These are phyloP conservation scores for Fusarium sp. DNA, from an alignment of 2,329 filamentous ascomycete genomes.

Conservation along the genomic window DNA sequence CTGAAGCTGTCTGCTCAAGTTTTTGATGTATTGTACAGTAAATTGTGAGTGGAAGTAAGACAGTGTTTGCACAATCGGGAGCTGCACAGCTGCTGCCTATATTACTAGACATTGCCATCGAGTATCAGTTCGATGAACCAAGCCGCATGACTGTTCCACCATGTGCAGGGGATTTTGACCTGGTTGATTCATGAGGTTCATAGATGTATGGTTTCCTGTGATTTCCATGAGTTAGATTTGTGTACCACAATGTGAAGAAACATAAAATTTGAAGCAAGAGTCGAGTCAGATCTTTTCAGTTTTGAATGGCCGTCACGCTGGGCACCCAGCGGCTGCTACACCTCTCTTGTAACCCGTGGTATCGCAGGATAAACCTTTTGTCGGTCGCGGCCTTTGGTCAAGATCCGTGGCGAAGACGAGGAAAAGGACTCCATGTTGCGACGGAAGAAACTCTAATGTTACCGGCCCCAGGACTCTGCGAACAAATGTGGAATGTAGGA, in stretches of 20 bases:
- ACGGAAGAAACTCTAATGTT: slow-evolving; percentile 45
- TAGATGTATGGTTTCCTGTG: slow-evolving; percentile 8
- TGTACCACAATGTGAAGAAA: not conserved
- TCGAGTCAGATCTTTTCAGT: slow-evolving; percentile 82
- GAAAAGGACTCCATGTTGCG: slow-evolving; percentile 65
- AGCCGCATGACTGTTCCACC: slow-evolving; percentile 16
- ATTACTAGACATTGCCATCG: slow-evolving; percentile 29
- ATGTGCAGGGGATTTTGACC: slow-evolving; percentile 6
- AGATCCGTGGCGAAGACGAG: slow-evolving; percentile 56
- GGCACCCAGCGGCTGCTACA: slow-evolving; percentile 62
- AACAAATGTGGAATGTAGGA: slow-evolving; percentile 26
- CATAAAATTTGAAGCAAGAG: slow-evolving; percentile 7
- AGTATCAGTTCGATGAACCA: slow-evolving; percentile 16
- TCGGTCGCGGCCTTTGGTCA: slow-evolving; percentile 71
- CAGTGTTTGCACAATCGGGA: slow-evolving; percentile 18
- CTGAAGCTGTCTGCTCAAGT: not conserved
- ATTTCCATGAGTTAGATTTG: slow-evolving; percentile 15
- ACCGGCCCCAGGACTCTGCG: slow-evolving; percentile 30
- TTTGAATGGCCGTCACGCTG: slow-evolving; percentile 63
- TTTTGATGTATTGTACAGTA: slow-evolving; percentile 33
- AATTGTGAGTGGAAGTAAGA: slow-evolving; percentile 16
- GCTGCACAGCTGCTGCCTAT: slow-evolving; percentile 32
- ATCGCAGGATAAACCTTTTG: slow-evolving; percentile 46
- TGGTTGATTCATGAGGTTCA: slow-evolving; percentile 10
- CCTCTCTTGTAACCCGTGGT: slow-evolving; percentile 29